These are phyloP conservation scores for Brassica juncea DNA, from an alignment of 345 rosid genomes.

Conservation along the genomic window DNA sequence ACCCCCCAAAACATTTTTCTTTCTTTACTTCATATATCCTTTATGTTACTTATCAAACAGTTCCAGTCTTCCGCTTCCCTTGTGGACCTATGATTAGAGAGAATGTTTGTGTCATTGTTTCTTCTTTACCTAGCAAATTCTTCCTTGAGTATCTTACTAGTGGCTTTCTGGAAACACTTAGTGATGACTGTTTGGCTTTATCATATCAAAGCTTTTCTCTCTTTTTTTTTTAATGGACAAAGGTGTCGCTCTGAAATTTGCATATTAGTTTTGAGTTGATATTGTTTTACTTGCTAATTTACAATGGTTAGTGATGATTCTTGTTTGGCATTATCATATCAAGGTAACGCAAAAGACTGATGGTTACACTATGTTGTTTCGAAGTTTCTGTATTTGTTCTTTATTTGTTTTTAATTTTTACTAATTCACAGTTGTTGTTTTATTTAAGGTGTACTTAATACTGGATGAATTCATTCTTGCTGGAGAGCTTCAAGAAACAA, in stretches of 20 bases:
- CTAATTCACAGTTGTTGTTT: background rate
- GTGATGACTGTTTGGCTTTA: background rate
- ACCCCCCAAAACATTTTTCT: background rate
- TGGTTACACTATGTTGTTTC: background rate
- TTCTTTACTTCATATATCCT: background rate
- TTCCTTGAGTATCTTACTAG: background rate
- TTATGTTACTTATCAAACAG: background rate
- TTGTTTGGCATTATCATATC: background rate
- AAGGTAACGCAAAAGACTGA: background rate
- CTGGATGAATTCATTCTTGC: slow-evolving; percentile 98
- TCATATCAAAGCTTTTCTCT: background rate
- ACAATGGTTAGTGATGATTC: background rate
- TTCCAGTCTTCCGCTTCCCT: background rate
- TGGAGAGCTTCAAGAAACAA: slow-evolving; percentile 99
- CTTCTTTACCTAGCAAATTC: background rate
- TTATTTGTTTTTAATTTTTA: background rate
- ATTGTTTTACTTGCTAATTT: background rate
- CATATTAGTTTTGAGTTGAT: background rate
- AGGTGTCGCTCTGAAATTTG: background rate
- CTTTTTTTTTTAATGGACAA: background rate
- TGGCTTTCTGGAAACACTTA: background rate
- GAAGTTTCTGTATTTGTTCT: background rate
- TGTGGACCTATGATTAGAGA: background rate
- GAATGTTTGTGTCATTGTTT: background rate
- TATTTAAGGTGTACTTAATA: slow-evolving; percentile 65